Conservation (phyloP, 129 eudicot genomes). For the Arctium minus region DNA sequence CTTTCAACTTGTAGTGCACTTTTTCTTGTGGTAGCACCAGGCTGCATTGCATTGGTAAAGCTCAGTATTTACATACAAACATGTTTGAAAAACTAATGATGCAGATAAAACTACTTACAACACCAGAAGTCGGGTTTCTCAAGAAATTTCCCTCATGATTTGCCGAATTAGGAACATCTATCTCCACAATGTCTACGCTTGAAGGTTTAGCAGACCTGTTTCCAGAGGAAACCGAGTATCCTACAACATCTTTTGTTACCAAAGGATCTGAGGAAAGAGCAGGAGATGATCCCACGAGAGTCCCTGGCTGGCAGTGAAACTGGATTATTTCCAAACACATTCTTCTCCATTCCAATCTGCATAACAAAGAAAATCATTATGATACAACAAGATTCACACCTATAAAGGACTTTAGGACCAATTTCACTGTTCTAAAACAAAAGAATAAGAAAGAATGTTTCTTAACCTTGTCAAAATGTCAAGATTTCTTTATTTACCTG, state of each 20-base stretch:
- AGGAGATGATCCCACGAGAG: slow-evolving; percentile 50
- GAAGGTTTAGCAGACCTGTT: slow-evolving; percentile 46
- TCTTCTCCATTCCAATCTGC: slow-evolving; percentile 90
- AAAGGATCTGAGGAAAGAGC: slow-evolving; percentile 68
- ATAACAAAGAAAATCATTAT: slow-evolving; percentile 10
- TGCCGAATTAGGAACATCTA: slow-evolving; percentile 55
- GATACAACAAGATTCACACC: slow-evolving; percentile 9
- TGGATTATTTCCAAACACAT: slow-evolving; percentile 82
- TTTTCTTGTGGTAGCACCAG: slow-evolving; percentile 90
- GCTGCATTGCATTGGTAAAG: slow-evolving; percentile 33
- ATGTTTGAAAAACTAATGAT: neutral
- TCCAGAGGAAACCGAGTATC: slow-evolving; percentile 13
- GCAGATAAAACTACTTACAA: slow-evolving; percentile 36
- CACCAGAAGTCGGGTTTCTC: slow-evolving; percentile 66
- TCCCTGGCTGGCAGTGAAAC: slow-evolving; percentile 50
- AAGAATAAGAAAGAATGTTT: too few species aligned
- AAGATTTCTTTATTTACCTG: too few species aligned
- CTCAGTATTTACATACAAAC: neutral
- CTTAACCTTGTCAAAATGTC: too few species aligned
- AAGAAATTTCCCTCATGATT: slow-evolving; percentile 43
- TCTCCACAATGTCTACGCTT: slow-evolving; percentile 57
- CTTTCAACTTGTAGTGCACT: slow-evolving; percentile 66
- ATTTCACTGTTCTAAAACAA: neutral
- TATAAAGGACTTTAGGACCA: neutral
- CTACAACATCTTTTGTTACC: slow-evolving; percentile 30